A percentile compares a stretch with the other conserved stretches of the same genome.
These are phyloP conservation scores for Raffaelea deltoideospora DNA, from an alignment of 2,329 filamentous ascomycete species.

Conservation along the genomic window DNA sequence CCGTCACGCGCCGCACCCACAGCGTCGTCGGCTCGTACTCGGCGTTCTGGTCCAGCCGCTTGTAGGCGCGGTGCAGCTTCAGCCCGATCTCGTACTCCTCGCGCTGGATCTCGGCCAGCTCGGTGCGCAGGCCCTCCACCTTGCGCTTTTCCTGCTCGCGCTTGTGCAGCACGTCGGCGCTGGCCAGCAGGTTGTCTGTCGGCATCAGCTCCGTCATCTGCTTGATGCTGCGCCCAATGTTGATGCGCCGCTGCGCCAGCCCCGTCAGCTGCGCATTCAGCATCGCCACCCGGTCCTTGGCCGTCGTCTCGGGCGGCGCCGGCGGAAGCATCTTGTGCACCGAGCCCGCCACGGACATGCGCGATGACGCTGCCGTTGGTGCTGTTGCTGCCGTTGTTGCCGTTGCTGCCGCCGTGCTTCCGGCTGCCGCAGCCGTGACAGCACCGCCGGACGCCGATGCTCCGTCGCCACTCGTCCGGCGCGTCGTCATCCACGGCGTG, in stretches of 20 bases:
- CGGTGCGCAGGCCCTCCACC: constrained; percentile 47
- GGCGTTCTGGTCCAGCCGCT: constrained; percentile 53
- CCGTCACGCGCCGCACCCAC: constrained; percentile 67
- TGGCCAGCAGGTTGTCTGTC: constrained; percentile 51
- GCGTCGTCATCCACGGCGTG: constrained; percentile 15
- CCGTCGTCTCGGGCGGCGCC: constrained; percentile 41
- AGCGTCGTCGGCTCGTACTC: constrained; percentile 51
- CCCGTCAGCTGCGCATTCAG: constrained; percentile 51
- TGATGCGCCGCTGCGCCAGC: constrained; percentile 51
- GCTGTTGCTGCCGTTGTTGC: constrained; percentile 3
- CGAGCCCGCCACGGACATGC: constrained; percentile 18
- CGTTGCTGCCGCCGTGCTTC: constrained; percentile 2
- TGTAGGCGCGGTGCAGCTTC: constrained; percentile 59
- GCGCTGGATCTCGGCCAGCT: constrained; percentile 57
- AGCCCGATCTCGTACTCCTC: constrained; percentile 70
- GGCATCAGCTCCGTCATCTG: constrained; percentile 71
- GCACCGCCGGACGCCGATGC: too few relatives aligned
- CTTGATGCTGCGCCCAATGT: constrained; percentile 56
- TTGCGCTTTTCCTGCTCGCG: constrained; percentile 46
- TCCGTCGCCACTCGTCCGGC: too few relatives aligned
- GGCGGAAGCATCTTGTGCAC: constrained; percentile 44
- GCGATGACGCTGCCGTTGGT: neutral
- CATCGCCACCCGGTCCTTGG: constrained; percentile 48
- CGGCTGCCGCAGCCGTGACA: constrained; percentile 7
- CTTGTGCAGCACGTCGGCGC: constrained; percentile 43